Base-by-base conservation (phyloP, 306 rosid species). In the Purshia tridentata region DNA sequence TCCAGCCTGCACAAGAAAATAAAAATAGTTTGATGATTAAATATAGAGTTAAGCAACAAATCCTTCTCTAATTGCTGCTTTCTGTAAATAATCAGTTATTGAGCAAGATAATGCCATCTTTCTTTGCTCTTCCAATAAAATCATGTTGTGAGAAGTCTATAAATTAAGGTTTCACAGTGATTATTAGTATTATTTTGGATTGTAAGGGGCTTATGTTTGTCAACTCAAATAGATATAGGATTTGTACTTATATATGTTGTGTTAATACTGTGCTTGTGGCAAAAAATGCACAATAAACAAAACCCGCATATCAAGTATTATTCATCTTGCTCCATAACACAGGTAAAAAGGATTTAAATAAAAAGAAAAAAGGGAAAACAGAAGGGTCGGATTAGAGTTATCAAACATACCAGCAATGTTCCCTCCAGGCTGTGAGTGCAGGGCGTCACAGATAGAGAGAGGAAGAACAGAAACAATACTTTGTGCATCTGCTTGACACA, bases 371-470 rank as follows among this genome's bases (percentile, higher is more conserved):
- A 48, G 48, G 75, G 64, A 22, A 35, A 1, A 13, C 18, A 58
- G 14, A 58, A 3, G 64, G 63, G 64, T 29, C 64, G 12, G 45
- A 7, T 35, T 60, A 60, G 65, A 60, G 45, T 37, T 60, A 60
- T 20, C 6, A 75, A 72, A 61, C 86, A 42, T 84, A 93, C 97
- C 97, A 93, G 85, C 84, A 91, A 77, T 14, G 97, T 91, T 49
- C 98, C 98, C 81, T 91, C 97, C 37, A 93, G 86, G 86, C 96
- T 13, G 85, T 67, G 88, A 73, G 92, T 86, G 46, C 92, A 72
- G 37, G 98, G 97, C 5, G 96, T 89, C 81, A 88, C 83, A 72
- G 78, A 84, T 67, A 94, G 50, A 41, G 91, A 91, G 59, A 91
- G 18, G 40, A 93, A 91, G 84, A 67, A 93, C 49, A 96, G 98